Conservation (phyloP, 2,329 filamentous ascomycete species). For the Aphanocladium album region DNA sequence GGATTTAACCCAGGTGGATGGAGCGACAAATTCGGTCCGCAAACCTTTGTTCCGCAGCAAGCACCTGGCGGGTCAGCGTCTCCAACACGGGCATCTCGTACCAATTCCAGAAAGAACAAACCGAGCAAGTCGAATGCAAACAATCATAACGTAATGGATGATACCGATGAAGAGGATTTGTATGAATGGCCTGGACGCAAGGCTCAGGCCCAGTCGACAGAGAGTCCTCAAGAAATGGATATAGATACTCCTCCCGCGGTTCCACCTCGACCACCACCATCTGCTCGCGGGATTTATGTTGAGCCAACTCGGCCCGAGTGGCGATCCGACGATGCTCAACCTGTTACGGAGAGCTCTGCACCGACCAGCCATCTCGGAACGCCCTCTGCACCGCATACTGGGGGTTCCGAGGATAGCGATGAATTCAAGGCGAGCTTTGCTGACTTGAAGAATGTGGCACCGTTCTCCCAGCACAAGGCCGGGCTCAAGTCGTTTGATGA, state of each 20-base stretch:
- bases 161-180: slow-evolving; percentile 40
- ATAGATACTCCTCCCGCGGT: slow-evolving; percentile 50
- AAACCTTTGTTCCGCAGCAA: slow-evolving; percentile 48
- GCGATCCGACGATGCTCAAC: slow-evolving; percentile 45
- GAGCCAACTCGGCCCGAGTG: slow-evolving; percentile 57
- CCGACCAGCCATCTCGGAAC: slow-evolving; percentile 18
- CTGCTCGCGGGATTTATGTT: slow-evolving; percentile 49
- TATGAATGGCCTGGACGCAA: slow-evolving; percentile 32
- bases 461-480: slow-evolving; percentile 41
- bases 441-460: slow-evolving; percentile 53
- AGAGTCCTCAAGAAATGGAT: slow-evolving; percentile 59
- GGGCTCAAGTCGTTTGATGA: slow-evolving; percentile 52
- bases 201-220: slow-evolving; percentile 24
- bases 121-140: slow-evolving; percentile 48
- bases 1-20: slow-evolving; percentile 49
- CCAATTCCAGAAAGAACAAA: slow-evolving; percentile 55
- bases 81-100: slow-evolving; percentile 38
- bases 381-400: slow-evolving; percentile 30
- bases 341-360: slow-evolving; percentile 18
- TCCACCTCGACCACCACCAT: slow-evolving; percentile 19
- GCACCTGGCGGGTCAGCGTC: slow-evolving; percentile 35
- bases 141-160: slow-evolving; percentile 42
- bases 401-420: slow-evolving; percentile 52
- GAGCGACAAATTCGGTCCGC: slow-evolving; percentile 48
- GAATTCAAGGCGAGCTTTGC: slow-evolving; percentile 50